phyloP scores from a whole-genome alignment of 345 rosid species.

The Draba incana region DNA sequence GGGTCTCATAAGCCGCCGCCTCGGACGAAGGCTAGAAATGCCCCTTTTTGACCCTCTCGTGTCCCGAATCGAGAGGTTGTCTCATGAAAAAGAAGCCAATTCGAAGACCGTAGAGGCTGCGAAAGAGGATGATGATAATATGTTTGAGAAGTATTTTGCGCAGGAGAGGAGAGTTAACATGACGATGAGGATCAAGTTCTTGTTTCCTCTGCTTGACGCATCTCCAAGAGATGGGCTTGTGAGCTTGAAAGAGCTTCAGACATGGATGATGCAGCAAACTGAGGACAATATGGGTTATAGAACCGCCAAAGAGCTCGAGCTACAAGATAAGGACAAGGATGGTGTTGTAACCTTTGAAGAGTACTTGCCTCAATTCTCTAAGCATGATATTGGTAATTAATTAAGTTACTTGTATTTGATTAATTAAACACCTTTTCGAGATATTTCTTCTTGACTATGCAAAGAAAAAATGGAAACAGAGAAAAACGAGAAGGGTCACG shows the following conservation, averaged over 20 bases:
- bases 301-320: constrained; percentile 51
- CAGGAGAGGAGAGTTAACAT: constrained; percentile 56
- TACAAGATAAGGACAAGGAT: constrained; percentile 57
- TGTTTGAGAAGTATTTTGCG: constrained; percentile 41
- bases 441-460: constrained; percentile 10
- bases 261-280: constrained; percentile 59
- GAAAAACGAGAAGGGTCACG: constrained; percentile 51
- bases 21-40: constrained; percentile 46
- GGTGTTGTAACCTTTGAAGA: constrained; percentile 60
- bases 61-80: constrained; percentile 46
- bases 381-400: constrained; percentile 52
- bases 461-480: constrained; percentile 42
- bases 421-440: background rate
- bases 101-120: constrained; percentile 10
- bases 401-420: background rate
- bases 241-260: constrained; percentile 61
- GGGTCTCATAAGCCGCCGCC: constrained; percentile 49
- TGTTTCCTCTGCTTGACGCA: constrained; percentile 67
- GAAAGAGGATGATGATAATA: constrained; percentile 25
- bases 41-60: constrained; percentile 66
- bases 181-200: constrained; percentile 54
- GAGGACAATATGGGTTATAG: constrained; percentile 50
- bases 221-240: constrained; percentile 57
- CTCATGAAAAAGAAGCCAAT: constrained; percentile 32
- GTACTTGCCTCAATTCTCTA: constrained; percentile 61